Conservation (phyloP, 441 rosid species). For the Pelargonium citronellum region DNA sequence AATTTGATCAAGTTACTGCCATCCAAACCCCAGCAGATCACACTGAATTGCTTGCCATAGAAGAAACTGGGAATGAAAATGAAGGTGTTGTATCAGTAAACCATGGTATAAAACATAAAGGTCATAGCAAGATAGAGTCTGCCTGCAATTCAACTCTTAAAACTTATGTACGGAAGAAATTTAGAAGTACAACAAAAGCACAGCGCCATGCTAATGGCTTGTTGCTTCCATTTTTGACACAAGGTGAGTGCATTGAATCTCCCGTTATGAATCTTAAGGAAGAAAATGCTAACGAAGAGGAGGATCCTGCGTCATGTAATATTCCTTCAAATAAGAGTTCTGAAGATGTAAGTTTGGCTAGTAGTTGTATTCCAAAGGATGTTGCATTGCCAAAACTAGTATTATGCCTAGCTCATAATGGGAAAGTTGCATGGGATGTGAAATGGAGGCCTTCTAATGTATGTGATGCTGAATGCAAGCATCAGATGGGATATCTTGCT, state of each 20-base stretch:
- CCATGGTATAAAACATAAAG: constrained; percentile 23
- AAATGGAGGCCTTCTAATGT: constrained; percentile 65
- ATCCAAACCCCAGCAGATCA: constrained; percentile 43
- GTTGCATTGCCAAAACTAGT: constrained; percentile 63
- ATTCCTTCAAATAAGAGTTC: constrained; percentile 25
- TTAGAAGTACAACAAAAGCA: constrained; percentile 26
- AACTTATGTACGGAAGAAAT: constrained; percentile 28
- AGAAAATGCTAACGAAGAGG: constrained; percentile 18
- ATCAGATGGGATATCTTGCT: constrained; percentile 85
- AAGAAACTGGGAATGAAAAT: constrained; percentile 26
- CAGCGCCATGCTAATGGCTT: constrained; percentile 21
- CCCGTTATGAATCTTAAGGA: constrained; percentile 21
- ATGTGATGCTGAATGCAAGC: constrained; percentile 38
- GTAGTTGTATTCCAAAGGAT: constrained; percentile 37
- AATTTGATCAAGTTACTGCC: constrained; percentile 37
- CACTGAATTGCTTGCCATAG: constrained; percentile 28
- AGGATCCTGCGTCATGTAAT: constrained; percentile 13
- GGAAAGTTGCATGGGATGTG: constrained; percentile 89
- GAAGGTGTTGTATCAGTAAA: constrained; percentile 29
- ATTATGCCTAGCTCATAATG: constrained; percentile 81
- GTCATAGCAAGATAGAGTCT: constrained; percentile 18
- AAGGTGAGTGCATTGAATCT: constrained; percentile 34
- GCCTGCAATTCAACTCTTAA: constrained; percentile 28
- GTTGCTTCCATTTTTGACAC: constrained; percentile 23
- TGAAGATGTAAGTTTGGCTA: constrained; percentile 18